Base-by-base conservation (phyloP, 2,329 filamentous ascomycete genomes). In the Hansfordia pulvinata region DNA sequence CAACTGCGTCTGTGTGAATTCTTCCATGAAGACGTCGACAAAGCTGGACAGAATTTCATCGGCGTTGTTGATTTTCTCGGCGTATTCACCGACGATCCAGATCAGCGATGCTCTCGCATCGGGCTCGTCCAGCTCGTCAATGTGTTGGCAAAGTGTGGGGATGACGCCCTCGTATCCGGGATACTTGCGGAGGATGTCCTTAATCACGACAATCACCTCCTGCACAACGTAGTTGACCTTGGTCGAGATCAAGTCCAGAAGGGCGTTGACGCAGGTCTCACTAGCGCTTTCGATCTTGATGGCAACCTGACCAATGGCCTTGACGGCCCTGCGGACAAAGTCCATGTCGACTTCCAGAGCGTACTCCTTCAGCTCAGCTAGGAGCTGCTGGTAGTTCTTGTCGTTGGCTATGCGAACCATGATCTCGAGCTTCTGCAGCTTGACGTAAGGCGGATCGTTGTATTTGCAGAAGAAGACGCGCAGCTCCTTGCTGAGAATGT, bases 401-500 rank as follows among this genome's bases (percentile, higher is more conserved):
- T 94, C 86, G 56, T 94, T 96, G 34, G 88, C 84, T 74, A 98
- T 96, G 52, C 90, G 77, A 25, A 98, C 88, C 90, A 98, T 96
- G 36, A 96, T 96, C 50, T 98, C 90, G 26, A 98, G 70, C 50
- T 98, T 98, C 49, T 93, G 81, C 33, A 98, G 74, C 54, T 98
- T 98, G 43, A 98, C 76, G 50, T 98, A 98, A 13, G 85, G 85
- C 2, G 90, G 88, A 42, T 98, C 90, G 49, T 96, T 96, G 61
- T 98, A 98, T 58, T 98, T 98, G 76, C 90, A 98, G 60, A 98
- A 98, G 60, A 98, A 98, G 7, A 98, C 90, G 23, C 90, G 75
- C 44, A 98, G 74, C 53, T 98, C 90, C 53, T 96, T 96, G 64
- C 83, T 93, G 8, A 98, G 66, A 30, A 98, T 94, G 40, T 93